phyloP scores from a whole-genome alignment of 768 basidiomycete genomes.

The Lyophyllum atratum region DNA sequence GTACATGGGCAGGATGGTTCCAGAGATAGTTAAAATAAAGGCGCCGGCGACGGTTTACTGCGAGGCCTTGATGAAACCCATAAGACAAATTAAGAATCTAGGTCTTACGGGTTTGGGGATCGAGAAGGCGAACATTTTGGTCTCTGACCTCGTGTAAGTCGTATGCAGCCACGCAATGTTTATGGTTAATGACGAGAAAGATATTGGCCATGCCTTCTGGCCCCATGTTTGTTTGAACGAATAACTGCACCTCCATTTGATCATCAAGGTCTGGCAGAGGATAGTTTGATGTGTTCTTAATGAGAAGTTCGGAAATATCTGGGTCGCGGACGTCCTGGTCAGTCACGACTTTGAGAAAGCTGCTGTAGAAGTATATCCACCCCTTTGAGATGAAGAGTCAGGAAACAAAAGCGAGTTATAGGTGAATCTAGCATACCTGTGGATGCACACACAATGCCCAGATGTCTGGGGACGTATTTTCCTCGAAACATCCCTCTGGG shows the following conservation, averaged over 20 bases:
- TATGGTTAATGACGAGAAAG: constrained; percentile 47
- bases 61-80: not conserved
- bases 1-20: constrained; percentile 48
- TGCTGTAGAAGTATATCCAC: constrained; percentile 52
- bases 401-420: too few relatives aligned
- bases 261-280: constrained; percentile 32
- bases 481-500: constrained; percentile 9
- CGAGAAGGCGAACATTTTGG: constrained; percentile 24
- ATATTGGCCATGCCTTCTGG: constrained; percentile 24
- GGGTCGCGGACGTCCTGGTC: constrained; percentile 53
- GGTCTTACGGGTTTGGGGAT: constrained; percentile 28
- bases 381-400: constrained; percentile 37
- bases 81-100: not conserved
- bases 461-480: constrained; percentile 18
- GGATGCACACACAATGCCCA: constrained; percentile 47
- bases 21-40: constrained; percentile 56
- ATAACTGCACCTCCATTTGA: constrained; percentile 46
- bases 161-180: constrained; percentile 48
- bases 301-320: constrained; percentile 29
- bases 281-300: constrained; percentile 28
- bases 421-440: constrained; percentile 28
- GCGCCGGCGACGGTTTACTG: constrained; percentile 46
- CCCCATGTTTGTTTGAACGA: constrained; percentile 24
- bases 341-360: constrained; percentile 39
- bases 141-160: constrained; percentile 31